Evolutionary conservation across 2,329 filamentous ascomycete species (phyloP).

Genomic region (Torrubiellomyces zombiae): DNA sequence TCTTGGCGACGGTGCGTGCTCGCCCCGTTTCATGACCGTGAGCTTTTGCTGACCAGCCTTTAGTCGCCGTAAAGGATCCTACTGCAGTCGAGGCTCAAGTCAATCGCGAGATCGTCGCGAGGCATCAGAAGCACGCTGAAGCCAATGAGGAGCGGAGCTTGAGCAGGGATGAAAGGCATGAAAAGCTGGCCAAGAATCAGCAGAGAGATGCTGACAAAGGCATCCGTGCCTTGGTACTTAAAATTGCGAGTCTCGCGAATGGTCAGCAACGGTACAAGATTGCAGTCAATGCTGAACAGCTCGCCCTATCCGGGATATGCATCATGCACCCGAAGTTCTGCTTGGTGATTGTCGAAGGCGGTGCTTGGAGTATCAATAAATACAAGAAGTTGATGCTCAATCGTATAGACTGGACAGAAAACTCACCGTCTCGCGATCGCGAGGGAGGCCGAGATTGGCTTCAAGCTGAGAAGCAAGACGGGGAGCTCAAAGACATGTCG

Average conservation of each 20-base stretch:
- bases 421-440: constrained; percentile 48
- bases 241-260: constrained; percentile 75
- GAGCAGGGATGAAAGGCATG: constrained; percentile 70
- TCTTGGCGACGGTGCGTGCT: constrained; percentile 54
- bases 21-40: not conserved
- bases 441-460: constrained; percentile 58
- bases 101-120: constrained; percentile 80
- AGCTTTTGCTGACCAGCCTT: constrained; percentile 1
- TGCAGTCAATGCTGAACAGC: constrained; percentile 78
- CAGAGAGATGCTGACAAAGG: constrained; percentile 78
- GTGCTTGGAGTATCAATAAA: constrained; percentile 61
- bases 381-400: constrained; percentile 91
- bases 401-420: constrained; percentile 91
- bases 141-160: constrained; percentile 75
- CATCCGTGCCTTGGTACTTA: constrained; percentile 75
- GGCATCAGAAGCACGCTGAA: constrained; percentile 59
- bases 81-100: constrained; percentile 93
- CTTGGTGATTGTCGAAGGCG: constrained; percentile 82
- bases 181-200: constrained; percentile 71
- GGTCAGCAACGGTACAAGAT: constrained; percentile 91
- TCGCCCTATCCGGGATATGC: constrained; percentile 74
- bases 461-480: constrained; percentile 59
- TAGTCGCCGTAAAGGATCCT: constrained; percentile 69
- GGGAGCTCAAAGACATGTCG: constrained; percentile 65
- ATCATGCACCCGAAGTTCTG: constrained; percentile 82